phyloP scores from a whole-genome alignment of 2,329 filamentous ascomycete species.

The Aspergillus fumigatus region DNA sequence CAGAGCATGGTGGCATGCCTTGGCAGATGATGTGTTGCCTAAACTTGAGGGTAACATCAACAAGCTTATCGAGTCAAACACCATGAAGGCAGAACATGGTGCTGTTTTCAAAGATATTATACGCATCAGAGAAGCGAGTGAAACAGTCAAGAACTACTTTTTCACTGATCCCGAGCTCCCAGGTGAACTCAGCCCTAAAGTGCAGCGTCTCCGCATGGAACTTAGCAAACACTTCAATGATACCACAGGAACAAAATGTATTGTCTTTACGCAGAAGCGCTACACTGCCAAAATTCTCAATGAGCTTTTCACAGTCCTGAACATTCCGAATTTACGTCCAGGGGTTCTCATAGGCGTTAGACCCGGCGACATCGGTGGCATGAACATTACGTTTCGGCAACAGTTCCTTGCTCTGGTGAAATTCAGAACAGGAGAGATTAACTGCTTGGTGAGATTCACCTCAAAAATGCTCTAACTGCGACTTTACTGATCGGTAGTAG shows the following conservation, averaged over 20 bases:
- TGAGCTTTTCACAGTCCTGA: slow-evolving; percentile 60
- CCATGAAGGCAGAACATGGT: slow-evolving; percentile 15
- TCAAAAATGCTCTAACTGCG: slow-evolving; percentile 2
- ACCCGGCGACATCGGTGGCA: slow-evolving; percentile 49
- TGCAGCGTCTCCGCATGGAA: slow-evolving; percentile 57
- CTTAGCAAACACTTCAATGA: slow-evolving; percentile 60
- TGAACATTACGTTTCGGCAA: slow-evolving; percentile 63
- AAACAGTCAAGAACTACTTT: slow-evolving; percentile 50
- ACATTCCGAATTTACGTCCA: slow-evolving; percentile 55
- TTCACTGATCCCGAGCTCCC: slow-evolving; percentile 40
- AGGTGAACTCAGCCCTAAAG: slow-evolving; percentile 65
- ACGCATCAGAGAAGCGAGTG: slow-evolving; percentile 56
- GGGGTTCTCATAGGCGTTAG: slow-evolving; percentile 62
- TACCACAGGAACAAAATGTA: slow-evolving; percentile 61
- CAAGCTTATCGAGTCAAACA: slow-evolving; percentile 7
- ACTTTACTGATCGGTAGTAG: slow-evolving; percentile 17
- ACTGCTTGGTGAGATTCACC: slow-evolving; percentile 44
- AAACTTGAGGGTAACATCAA: slow-evolving; percentile 54
- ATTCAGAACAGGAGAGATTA: slow-evolving; percentile 56
- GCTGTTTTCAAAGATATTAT: slow-evolving; percentile 51
- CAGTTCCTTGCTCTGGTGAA: slow-evolving; percentile 70
- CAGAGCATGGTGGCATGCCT: slow-evolving; percentile 67
- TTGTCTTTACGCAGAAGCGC: slow-evolving; percentile 79
- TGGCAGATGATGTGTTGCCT: slow-evolving; percentile 58
- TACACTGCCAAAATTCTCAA: slow-evolving; percentile 71